These are phyloP conservation scores for Kwoniella bestiolae DNA, from an alignment of 768 basidiomycete species.

Conservation along the genomic window DNA sequence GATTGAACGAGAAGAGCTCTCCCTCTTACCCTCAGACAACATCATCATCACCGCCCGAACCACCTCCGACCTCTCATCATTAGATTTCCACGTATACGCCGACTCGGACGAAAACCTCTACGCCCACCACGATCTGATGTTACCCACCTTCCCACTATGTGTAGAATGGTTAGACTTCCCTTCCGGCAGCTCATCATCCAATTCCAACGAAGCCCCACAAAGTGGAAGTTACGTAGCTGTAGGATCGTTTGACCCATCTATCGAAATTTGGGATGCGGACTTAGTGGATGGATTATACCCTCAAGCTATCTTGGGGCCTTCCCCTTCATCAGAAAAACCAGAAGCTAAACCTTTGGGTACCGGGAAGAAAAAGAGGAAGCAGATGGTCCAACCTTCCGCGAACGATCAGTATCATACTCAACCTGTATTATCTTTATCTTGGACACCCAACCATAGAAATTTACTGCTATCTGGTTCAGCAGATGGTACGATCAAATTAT, in stretches of 20 bases:
- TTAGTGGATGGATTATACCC: constrained; percentile 93
- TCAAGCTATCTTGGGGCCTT: constrained; percentile 84
- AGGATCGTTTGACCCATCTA: constrained; percentile 94
- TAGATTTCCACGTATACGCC: constrained; percentile 95
- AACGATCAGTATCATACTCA: constrained; percentile 83
- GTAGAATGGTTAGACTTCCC: constrained; percentile 98
- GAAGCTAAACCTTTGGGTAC: constrained; percentile 65
- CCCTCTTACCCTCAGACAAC: constrained; percentile 87
- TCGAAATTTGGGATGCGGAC: constrained; percentile 98
- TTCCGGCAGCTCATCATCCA: constrained; percentile 37
- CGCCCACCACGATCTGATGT: constrained; percentile 95
- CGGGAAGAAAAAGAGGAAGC: constrained; percentile 95
- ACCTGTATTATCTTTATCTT: constrained; percentile 87
- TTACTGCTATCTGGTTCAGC: constrained; percentile 89
- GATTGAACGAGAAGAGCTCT: constrained; percentile 84
- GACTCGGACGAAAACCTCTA: constrained; percentile 75
- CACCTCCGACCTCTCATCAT: constrained; percentile 91
- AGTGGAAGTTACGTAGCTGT: constrained; percentile 93
- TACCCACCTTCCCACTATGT: constrained; percentile 95
- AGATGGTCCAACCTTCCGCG: constrained; percentile 68
- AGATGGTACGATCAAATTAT: constrained; percentile 93
- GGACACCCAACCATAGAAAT: constrained; percentile 89
- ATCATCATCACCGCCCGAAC: constrained; percentile 91
- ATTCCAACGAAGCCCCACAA: constrained; percentile 45
- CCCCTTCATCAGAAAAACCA: constrained; percentile 58